Conservation (phyloP, 1,139 yeast species). For the Lodderomyces jiufengensis region DNA sequence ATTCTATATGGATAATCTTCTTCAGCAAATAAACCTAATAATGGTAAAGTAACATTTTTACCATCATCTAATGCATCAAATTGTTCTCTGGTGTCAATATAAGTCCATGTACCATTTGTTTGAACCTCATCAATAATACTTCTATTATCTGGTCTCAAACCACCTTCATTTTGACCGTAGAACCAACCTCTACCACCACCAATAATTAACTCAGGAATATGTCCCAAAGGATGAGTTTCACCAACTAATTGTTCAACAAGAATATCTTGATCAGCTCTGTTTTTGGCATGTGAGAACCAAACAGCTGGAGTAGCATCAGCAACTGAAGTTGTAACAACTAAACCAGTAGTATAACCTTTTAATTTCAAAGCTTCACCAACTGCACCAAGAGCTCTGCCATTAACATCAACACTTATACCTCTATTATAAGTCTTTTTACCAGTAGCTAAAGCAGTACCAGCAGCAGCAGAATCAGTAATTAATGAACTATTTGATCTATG, state of each 20-base stretch:
- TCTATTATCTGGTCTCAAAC: conserved; percentile 69
- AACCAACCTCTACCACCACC: conserved; percentile 91
- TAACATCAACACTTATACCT: conserved; percentile 77
- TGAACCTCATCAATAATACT: conserved; percentile 61
- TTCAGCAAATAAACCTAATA: conserved; percentile 66
- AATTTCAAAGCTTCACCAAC: conserved; percentile 46
- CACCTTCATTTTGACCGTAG: conserved; percentile 43
- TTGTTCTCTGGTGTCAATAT: conserved; percentile 52
- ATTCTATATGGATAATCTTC: conserved; percentile 76
- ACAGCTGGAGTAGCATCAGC: conserved; percentile 62
- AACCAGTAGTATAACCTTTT: conserved; percentile 73
- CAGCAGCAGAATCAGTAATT: conserved; percentile 90
- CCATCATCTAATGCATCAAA: conserved; percentile 54
- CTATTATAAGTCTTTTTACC: conserved; percentile 77
- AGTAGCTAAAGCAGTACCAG: conserved; percentile 88
- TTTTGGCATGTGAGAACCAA: conserved; percentile 72
- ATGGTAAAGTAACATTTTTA: conserved; percentile 62
- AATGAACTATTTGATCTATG: conserved; percentile 70
- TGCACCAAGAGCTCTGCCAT: conserved; percentile 88
- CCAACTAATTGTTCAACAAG: conserved; percentile 87
- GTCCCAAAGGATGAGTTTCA: conserved; percentile 57
- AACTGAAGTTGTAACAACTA: conserved; percentile 83
- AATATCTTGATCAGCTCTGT: conserved; percentile 70
- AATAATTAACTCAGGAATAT: conserved; percentile 72
- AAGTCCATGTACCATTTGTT: conserved; percentile 46